phyloP scores from a whole-genome alignment of 257 asterid species.

The Gentiana straminea region DNA sequence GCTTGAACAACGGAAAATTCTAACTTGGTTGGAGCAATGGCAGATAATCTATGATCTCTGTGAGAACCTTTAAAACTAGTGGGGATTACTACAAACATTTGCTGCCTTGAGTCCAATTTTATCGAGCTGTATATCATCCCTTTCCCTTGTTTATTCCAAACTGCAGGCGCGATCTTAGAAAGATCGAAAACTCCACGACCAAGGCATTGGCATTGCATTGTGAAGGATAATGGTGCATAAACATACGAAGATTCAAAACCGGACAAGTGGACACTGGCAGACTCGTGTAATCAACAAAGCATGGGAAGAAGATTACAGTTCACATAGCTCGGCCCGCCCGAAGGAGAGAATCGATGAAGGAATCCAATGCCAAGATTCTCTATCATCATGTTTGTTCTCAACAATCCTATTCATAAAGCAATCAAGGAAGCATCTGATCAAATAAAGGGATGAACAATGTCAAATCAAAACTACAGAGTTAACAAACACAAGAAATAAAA shows the following conservation, averaged over 20 bases:
- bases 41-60: slow-evolving; percentile 27
- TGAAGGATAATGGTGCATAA: slow-evolving; percentile 31
- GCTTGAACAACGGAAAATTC: slow-evolving; percentile 31
- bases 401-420: not conserved
- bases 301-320: not conserved
- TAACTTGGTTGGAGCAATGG: slow-evolving; percentile 30
- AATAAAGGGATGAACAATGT: too few species aligned
- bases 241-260: slow-evolving; percentile 21
- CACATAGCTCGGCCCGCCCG: not conserved
- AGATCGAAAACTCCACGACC: slow-evolving; percentile 26
- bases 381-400: not conserved
- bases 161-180: slow-evolving; percentile 23
- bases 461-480: too few species aligned
- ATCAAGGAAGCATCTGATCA: too few species aligned
- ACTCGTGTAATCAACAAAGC: slow-evolving; percentile 1
- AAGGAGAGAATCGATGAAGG: not conserved
- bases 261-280: slow-evolving; percentile 1
- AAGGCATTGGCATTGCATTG: slow-evolving; percentile 30
- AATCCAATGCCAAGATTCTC: too few species aligned
- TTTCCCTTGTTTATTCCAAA: slow-evolving; percentile 15
- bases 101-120: slow-evolving; percentile 18
- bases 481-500: too few species aligned
- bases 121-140: slow-evolving; percentile 19
- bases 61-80: slow-evolving; percentile 15
- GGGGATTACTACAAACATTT: slow-evolving; percentile 6